A percentile compares a stretch with the other conserved stretches of the same genome.
Conservation (phyloP, 2,329 filamentous ascomycete genomes). For the Chrysosporium queenslandicum region DNA sequence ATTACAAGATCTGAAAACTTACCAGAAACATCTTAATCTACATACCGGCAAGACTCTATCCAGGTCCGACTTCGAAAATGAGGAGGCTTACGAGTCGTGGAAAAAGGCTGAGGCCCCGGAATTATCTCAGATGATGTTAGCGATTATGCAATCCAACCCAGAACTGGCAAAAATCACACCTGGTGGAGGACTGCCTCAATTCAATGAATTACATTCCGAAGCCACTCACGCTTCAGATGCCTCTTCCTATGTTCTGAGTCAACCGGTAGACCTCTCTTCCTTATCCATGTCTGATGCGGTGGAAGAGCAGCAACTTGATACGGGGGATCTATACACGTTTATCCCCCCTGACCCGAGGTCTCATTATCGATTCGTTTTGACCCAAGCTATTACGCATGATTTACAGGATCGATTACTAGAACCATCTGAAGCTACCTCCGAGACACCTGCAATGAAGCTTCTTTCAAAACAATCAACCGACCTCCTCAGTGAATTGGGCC, state of each 20-base stretch:
- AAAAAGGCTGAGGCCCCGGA: slow-evolving; percentile 80
- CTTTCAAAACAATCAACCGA: slow-evolving; percentile 70
- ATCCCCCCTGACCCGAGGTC: slow-evolving; percentile 75
- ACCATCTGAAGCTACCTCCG: slow-evolving; percentile 40
- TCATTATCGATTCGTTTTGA: slow-evolving; percentile 73
- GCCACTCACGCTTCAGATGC: slow-evolving; percentile 37
- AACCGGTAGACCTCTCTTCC: slow-evolving; percentile 51
- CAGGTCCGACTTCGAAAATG: slow-evolving; percentile 77
- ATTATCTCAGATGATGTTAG: slow-evolving; percentile 85
- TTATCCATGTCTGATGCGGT: slow-evolving; percentile 50
- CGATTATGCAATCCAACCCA: slow-evolving; percentile 76
- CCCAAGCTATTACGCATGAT: slow-evolving; percentile 60
- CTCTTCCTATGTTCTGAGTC: slow-evolving; percentile 51
- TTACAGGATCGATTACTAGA: slow-evolving; percentile 34
- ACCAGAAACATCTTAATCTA: slow-evolving; percentile 78
- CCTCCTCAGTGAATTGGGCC: slow-evolving; percentile 70
- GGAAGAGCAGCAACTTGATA: slow-evolving; percentile 30
- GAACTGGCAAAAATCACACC: slow-evolving; percentile 70
- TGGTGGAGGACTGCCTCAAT: slow-evolving; percentile 48
- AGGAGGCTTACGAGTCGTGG: slow-evolving; percentile 82
- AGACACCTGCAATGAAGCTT: slow-evolving; percentile 43
- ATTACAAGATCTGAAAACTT: slow-evolving; percentile 81
- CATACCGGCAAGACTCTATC: slow-evolving; percentile 66
- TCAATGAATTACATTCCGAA: slow-evolving; percentile 37
- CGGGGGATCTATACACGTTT: slow-evolving; percentile 64